A percentile compares a stretch with the other conserved stretches of the same genome.
Conservation (phyloP, 805 yeast genomes). For the Metschnikowia matae region DNA sequence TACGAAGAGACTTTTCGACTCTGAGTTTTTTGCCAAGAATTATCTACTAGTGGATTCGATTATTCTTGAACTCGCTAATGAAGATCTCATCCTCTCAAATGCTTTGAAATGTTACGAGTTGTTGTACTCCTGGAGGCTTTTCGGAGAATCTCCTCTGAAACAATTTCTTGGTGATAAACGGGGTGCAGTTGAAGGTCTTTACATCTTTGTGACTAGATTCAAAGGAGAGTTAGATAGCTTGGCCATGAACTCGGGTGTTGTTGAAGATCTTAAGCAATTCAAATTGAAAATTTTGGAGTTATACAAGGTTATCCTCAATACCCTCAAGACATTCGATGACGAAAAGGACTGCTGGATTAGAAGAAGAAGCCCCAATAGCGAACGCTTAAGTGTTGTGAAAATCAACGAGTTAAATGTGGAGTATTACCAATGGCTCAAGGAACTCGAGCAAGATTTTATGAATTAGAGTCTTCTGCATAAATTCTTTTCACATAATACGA, state of each 20-base stretch:
- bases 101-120: constrained; percentile 35
- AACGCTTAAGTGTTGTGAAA: constrained; percentile 19
- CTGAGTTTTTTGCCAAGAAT: constrained; percentile 19
- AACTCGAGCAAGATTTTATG: constrained; percentile 25
- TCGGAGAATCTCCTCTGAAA: constrained; percentile 6
- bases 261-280: constrained; percentile 28
- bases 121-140: constrained; percentile 39
- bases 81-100: constrained; percentile 25
- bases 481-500: background rate
- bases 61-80: constrained; percentile 30
- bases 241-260: constrained; percentile 11
- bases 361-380: constrained; percentile 16
- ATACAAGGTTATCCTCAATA: constrained; percentile 39
- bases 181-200: constrained; percentile 41
- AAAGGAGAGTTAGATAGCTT: constrained; percentile 22
- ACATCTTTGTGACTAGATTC: constrained; percentile 34
- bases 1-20: constrained; percentile 23
- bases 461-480: background rate
- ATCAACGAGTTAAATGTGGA: constrained; percentile 30
- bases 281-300: constrained; percentile 39
- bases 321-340: constrained; percentile 30
- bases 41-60: constrained; percentile 32
- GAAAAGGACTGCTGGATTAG: constrained; percentile 39
- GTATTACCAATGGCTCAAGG: constrained; percentile 34
- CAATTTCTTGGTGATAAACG: constrained; percentile 29